Conservation (phyloP, 495 filamentous ascomycete genomes). For the Penicillium odoratum region DNA sequence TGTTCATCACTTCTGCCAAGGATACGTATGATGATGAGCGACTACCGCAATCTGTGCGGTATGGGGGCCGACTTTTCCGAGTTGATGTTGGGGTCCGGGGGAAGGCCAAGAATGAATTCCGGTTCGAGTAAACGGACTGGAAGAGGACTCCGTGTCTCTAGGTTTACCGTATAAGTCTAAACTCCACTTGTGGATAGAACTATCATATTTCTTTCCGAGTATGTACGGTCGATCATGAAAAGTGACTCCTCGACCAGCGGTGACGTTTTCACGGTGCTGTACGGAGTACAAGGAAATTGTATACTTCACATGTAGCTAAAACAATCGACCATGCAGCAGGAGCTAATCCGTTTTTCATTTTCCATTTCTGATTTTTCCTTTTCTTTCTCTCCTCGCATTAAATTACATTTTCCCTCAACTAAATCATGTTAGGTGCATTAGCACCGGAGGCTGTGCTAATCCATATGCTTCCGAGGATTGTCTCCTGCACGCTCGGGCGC, state of each 20-base stretch:
- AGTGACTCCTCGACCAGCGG: constrained; percentile 7
- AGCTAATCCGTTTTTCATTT: not conserved
- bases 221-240: constrained; percentile 1
- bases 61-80: constrained; percentile 64
- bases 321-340: constrained; percentile 24
- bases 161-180: not conserved
- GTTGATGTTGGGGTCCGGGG: constrained; percentile 68
- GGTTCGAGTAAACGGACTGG: constrained; percentile 12
- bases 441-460: constrained; percentile 3
- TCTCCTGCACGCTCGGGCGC: not conserved
- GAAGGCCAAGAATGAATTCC: constrained; percentile 56
- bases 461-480: not conserved
- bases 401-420: not conserved
- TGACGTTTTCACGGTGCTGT: not conserved
- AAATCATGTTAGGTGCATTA: not conserved
- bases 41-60: constrained; percentile 57
- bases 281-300: not conserved
- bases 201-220: not conserved
- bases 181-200: not conserved
- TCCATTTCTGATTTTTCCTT: not conserved
- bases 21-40: constrained; percentile 53
- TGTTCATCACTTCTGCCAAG: constrained; percentile 74
- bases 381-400: not conserved
- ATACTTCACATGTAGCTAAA: constrained; percentile 23
- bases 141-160: not conserved